phyloP scores from a whole-genome alignment of 352 stramenopile species.

The Blastocystis sp. region DNA sequence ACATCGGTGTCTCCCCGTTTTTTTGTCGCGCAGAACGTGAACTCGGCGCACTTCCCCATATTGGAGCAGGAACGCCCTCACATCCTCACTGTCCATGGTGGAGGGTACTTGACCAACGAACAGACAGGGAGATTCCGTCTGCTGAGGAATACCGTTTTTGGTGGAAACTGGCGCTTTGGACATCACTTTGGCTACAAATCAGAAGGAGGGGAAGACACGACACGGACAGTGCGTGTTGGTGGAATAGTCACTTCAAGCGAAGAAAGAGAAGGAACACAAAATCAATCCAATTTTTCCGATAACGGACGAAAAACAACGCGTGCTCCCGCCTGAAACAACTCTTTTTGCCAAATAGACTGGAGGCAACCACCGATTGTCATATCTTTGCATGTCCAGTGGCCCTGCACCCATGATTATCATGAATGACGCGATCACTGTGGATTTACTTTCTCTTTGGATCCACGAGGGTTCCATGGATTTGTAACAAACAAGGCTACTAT shows the following conservation, averaged over 20 bases:
- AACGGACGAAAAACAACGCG: too few species aligned
- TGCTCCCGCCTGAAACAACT: too few species aligned
- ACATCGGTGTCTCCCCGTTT: background rate
- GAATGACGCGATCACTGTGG: too few species aligned
- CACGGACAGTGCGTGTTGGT: background rate
- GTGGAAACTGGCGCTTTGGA: background rate
- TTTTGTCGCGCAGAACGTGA: background rate
- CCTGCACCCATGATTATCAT: too few species aligned
- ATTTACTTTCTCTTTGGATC: too few species aligned
- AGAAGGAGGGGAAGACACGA: background rate
- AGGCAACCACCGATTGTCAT: too few species aligned
- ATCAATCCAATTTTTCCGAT: too few species aligned
- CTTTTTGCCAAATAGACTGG: too few species aligned
- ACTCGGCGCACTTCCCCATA: background rate
- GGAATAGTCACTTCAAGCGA: background rate
- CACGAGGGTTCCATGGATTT: background rate
- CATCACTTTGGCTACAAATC: background rate
- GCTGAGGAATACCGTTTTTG: background rate
- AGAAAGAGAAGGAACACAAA: background rate
- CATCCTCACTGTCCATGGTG: background rate
- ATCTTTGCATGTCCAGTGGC: too few species aligned
- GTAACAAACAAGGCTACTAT: background rate
- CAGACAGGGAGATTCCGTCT: background rate
- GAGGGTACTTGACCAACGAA: constrained; percentile 39
- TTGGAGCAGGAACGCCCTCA: constrained; percentile 1